Evolutionary conservation across 1,284 basidiomycete genomes (phyloP), one percentile per base, ranked within the genome.

Genomic region (Trichosporon sp.): DNA sequence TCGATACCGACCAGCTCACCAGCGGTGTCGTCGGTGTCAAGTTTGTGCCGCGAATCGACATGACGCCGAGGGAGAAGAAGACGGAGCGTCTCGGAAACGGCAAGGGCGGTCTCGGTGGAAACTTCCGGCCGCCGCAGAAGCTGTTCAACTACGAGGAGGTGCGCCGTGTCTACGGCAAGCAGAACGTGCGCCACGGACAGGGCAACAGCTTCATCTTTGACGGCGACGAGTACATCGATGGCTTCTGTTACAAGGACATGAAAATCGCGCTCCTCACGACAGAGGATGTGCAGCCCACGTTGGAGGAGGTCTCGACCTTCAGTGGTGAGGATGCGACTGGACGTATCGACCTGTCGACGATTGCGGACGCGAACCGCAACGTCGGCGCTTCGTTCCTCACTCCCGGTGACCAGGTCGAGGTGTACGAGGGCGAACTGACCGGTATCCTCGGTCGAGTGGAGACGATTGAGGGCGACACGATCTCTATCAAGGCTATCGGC

Each of bases 201-300:
- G 87, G 87, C 59, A 86, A 87, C 67, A 84, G 85, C 34, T 92
- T 87, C 72, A 86, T 92, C 59, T 99, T 98, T 82, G 89, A 92
- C 73, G 89, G 88, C 73, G 95, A 99, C 77, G 93, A 92, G 8
- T 99, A 90, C 83, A 88, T 87, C 70, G 90, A 97, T 65, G 96
- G 95, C 4, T 97, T 95, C 81, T 88, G 96, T 73, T 91, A 97
- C 82, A 98, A 98, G 81, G 95, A 99, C 77, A 89, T 97, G 84
- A 90, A 91, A 73, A 81, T 95, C 58, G 87, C 85, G 46, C 87
- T 87, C 0, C 82, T 99, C 54, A 86, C 88, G 64, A 82, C 90
- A 56, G 95, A 98, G 71, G 90, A 95, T 72, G 90, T 99, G 52
- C 91, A 95, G 72, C 95, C 95, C 0, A 95, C 93, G 0, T 84